phyloP scores from a whole-genome alignment of 441 rosid genomes.

The Macaranga tanarius region DNA sequence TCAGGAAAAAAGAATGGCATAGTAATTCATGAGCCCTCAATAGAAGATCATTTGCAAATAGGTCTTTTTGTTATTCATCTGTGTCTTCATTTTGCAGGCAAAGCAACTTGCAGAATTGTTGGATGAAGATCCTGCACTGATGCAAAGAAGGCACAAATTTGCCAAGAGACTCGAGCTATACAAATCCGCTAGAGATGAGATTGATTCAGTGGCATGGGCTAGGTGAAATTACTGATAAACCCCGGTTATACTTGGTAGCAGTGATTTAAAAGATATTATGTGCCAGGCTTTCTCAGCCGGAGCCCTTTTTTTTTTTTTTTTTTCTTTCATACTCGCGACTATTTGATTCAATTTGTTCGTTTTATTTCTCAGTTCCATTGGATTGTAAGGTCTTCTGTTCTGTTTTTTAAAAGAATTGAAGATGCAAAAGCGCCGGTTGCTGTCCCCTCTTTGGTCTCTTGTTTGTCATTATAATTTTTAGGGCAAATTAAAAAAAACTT shows the following conservation, averaged over 20 bases:
- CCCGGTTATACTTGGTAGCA: background rate
- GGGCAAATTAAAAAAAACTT: no score
- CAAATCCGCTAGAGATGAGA: conserved; percentile 63
- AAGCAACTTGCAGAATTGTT: conserved; percentile 52
- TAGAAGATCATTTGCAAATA: background rate
- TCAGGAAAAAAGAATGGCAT: conserved; percentile 21
- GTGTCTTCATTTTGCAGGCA: conserved; percentile 30
- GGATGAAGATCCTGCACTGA: conserved; percentile 59
- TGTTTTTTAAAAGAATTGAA: no score
- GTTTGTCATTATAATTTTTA: no score
- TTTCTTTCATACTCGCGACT: no score
- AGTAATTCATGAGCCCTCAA: background rate
- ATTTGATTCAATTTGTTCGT: background rate
- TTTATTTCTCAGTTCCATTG: background rate
- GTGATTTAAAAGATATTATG: background rate
- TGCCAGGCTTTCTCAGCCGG: background rate
- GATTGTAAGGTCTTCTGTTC: background rate
- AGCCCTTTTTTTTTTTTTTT: background rate
- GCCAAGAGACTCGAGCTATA: conserved; percentile 58
- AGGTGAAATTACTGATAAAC: conserved; percentile 22
- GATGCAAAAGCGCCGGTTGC: no score
- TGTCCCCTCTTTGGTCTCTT: no score
- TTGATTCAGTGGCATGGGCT: conserved; percentile 59
- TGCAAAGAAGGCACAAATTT: conserved; percentile 61
- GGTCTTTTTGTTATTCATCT: background rate